A percentile compares a stretch with the other conserved stretches of the same genome.
Evolutionary conservation across 345 rosid species (phyloP).

Genomic region (Cardamine chenopodiifolia): DNA sequence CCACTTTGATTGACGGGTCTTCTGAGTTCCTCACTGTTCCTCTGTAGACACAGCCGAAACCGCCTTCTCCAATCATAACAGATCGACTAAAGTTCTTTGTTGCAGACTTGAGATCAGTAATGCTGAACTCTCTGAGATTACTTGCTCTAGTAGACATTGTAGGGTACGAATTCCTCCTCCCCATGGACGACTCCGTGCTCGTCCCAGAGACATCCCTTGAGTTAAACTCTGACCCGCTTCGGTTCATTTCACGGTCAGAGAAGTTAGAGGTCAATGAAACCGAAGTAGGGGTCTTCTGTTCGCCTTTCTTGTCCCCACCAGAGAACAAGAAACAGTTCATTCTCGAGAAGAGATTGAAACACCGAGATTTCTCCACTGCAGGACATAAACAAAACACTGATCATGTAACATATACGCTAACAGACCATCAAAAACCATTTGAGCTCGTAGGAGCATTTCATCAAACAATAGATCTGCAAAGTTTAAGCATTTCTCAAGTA

Average conservation of each 20-base stretch:
- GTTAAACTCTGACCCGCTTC: conserved; percentile 62
- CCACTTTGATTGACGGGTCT: conserved; percentile 60
- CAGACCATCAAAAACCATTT: not conserved
- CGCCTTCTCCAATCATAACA: conserved; percentile 89
- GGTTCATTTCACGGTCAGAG: conserved; percentile 54
- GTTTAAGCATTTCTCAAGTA: not conserved
- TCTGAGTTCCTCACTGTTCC: conserved; percentile 59
- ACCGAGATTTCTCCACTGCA: conserved; percentile 39
- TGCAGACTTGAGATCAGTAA: conserved; percentile 74
- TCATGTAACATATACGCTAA: conserved; percentile 9
- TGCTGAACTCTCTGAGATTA: conserved; percentile 72
- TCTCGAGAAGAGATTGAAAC: conserved; percentile 32
- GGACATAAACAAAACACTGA: conserved; percentile 18
- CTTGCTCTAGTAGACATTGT: conserved; percentile 54
- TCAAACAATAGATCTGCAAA: conserved; percentile 26
- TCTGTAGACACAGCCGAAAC: conserved; percentile 82
- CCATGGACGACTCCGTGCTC: conserved; percentile 62
- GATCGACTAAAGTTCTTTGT: conserved; percentile 89
- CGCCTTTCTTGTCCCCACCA: conserved; percentile 59
- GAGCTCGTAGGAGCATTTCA: conserved; percentile 17
- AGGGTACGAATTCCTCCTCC: conserved; percentile 60
- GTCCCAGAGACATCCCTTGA: conserved; percentile 60
- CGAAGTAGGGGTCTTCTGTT: conserved; percentile 50
- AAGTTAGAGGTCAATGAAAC: conserved; percentile 45
- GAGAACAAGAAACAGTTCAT: conserved; percentile 81